These are phyloP conservation scores for Chalciporus pseudorubinellus DNA, from an alignment of 768 basidiomycete genomes.

Conservation along the genomic window DNA sequence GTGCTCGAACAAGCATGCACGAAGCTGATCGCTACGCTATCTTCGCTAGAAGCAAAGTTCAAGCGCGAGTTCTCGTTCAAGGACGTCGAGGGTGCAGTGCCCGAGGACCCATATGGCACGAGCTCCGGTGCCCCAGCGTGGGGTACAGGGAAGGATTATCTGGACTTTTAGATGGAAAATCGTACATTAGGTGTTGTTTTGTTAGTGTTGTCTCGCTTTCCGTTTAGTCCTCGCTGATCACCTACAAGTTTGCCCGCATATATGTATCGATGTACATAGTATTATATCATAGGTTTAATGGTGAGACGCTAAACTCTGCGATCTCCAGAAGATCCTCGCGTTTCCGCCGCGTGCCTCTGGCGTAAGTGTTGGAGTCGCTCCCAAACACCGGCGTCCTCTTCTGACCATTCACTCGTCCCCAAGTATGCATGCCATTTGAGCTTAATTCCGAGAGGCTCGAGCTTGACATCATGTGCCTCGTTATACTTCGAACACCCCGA, in stretches of 20 bases:
- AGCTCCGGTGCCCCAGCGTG: constrained; percentile 42
- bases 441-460: too few relatives aligned
- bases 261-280: not conserved
- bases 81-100: constrained; percentile 53
- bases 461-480: too few relatives aligned
- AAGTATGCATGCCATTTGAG: too few relatives aligned
- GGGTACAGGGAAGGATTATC: constrained; percentile 50
- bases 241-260: not conserved
- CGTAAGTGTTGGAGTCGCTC: too few relatives aligned
- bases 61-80: constrained; percentile 81
- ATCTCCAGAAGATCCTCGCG: too few relatives aligned
- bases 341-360: too few relatives aligned
- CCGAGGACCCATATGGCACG: constrained; percentile 52
- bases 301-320: too few relatives aligned
- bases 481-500: too few relatives aligned
- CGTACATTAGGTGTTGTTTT: not conserved
- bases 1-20: constrained; percentile 83
- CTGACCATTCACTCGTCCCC: too few relatives aligned
- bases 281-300: not conserved
- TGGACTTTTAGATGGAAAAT: constrained; percentile 44
- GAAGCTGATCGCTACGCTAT: constrained; percentile 71
- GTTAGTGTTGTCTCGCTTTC: not conserved
- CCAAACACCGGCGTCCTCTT: too few relatives aligned
- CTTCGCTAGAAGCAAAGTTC: constrained; percentile 70
- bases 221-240: not conserved